Evolutionary conservation across 1,284 basidiomycete species (phyloP), one percentile per base, ranked within the genome.

Genomic region (Apiotrichum akiyoshidainum): DNA sequence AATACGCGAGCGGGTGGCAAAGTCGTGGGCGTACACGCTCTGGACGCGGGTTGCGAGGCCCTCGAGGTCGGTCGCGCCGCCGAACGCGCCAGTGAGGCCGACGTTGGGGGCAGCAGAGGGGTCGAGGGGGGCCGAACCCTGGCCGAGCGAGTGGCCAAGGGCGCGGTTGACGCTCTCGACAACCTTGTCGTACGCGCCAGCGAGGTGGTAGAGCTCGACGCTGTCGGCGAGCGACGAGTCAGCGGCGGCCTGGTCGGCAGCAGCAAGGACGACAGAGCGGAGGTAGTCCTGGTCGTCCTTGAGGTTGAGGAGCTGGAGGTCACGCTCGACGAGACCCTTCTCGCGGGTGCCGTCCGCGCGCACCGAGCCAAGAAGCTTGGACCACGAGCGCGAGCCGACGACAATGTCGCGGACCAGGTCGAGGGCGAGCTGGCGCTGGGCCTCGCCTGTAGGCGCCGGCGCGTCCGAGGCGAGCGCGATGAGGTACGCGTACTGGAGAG

Each of bases 161-260:
- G 92, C 90, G 57, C 87, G 86, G 45, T 92, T 92, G 46, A 99
- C 86, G 59, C 91, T 92, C 10, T 85, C 82, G 42, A 98, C 85
- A 49, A 99, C 95, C 34, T 88, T 90, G 52, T 86, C 81, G 74
- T 94, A 93, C 64, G 96, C 90, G 41, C 91, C 90, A 0, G 94
- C 92, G 40, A 98, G 85, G 78, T 98, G 95, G 81, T 92, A 98
- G 48, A 99, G 81, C 75, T 95, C 89, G 78, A 99, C 93, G 2
- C 93, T 92, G 74, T 98, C 92, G 7, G 87, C 83, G 46, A 90
- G 86, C 34, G 89, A 87, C 52, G 81, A 77, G 62, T 83, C 82
- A 49, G 86, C 76, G 83, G 88, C 58, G 81, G 83, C 87, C 68
- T 90, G 83, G 53, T 84, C 82, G 1, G 93, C 90, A 0, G 92